Evolutionary conservation across 176 grass and related monocot genomes (phyloP).

Genomic region (Pontederia crassipes): DNA sequence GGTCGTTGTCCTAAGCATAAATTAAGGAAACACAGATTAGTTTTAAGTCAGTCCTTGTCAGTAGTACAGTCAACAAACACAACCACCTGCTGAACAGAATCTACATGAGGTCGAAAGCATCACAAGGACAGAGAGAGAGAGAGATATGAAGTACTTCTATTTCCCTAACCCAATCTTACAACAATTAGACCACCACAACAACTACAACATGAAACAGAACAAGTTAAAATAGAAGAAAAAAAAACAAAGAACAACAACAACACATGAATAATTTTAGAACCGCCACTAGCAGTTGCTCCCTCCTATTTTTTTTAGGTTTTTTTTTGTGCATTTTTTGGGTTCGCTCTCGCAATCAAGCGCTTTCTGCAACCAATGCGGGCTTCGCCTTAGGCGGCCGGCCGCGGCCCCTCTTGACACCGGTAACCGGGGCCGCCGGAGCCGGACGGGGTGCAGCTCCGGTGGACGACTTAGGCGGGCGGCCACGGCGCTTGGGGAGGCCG

Average conservation of each 20-base stretch:
- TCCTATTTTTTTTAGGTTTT: neutral
- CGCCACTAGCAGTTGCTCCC: neutral
- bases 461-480: constrained; percentile 39
- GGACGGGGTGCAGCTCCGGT: neutral
- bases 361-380: constrained; percentile 13
- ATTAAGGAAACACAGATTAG: no score
- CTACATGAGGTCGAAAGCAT: no score
- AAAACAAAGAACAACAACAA: no score
- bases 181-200: no score
- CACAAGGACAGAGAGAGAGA: no score
- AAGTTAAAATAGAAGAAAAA: neutral
- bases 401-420: constrained; percentile 45
- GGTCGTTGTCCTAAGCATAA: no score
- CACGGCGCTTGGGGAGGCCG: constrained; percentile 25
- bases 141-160: no score
- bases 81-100: no score
- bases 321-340: neutral
- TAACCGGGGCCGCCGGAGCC: neutral
- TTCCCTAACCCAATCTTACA: no score
- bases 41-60: no score
- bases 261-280: neutral
- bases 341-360: neutral
- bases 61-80: no score
- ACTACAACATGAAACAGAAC: no score
- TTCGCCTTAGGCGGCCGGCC: constrained; percentile 62